Percentiles rank a stretch among this genome's conserved stretches.
These are phyloP conservation scores for Calocybe gangraenosa DNA, from an alignment of 768 basidiomycete species.

Conservation along the genomic window DNA sequence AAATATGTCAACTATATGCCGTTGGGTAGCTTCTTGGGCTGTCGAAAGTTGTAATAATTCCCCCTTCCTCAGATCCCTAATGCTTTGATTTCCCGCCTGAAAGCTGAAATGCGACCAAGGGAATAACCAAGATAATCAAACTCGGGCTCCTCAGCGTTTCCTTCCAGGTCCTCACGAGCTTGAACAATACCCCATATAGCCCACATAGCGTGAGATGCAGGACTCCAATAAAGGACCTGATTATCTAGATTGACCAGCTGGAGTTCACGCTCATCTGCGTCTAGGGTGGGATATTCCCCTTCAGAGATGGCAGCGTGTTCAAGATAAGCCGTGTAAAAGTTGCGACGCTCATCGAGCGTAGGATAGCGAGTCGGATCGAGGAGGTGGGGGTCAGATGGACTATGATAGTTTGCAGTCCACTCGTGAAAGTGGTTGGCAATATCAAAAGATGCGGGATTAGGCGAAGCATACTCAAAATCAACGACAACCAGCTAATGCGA, in stretches of 20 bases:
- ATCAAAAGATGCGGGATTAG: constrained; percentile 91
- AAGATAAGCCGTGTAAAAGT: constrained; percentile 87
- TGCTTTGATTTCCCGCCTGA: constrained; percentile 49
- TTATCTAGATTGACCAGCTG: constrained; percentile 60
- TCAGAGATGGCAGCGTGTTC: constrained; percentile 35
- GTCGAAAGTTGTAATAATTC: too few relatives aligned
- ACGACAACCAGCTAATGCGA: constrained; percentile 91
- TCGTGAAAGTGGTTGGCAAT: constrained; percentile 98
- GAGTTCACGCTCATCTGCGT: constrained; percentile 33
- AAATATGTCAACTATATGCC: too few relatives aligned
- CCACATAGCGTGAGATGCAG: constrained; percentile 90
- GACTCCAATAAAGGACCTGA: constrained; percentile 85
- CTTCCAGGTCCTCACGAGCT: constrained; percentile 70
- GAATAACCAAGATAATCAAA: constrained; percentile 92
- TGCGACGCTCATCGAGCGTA: constrained; percentile 60
- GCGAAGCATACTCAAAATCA: constrained; percentile 95
- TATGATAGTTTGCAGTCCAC: constrained; percentile 92
- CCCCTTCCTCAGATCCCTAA: constrained; percentile 41
- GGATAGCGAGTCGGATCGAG: constrained; percentile 70
- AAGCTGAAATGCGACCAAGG: constrained; percentile 57
- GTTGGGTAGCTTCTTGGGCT: too few relatives aligned
- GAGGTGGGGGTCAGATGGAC: constrained; percentile 53
- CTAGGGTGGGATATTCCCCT: constrained; percentile 26
- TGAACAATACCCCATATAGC: constrained; percentile 93
- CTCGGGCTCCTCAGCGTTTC: constrained; percentile 56